Conservation (phyloP, 148 eudicot species). For the Camellia granthamiana region DNA sequence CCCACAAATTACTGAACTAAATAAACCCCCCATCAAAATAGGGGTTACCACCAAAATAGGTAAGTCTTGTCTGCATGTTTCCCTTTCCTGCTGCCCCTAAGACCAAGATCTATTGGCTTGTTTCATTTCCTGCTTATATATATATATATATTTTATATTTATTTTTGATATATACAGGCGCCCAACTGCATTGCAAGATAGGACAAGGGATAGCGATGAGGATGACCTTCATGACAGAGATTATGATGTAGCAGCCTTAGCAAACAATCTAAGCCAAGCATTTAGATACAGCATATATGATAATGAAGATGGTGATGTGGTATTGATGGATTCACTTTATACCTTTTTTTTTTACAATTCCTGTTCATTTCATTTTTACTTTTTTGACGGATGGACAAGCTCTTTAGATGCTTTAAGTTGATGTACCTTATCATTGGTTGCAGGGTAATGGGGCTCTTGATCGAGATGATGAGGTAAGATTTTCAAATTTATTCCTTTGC, state of each 20-base stretch:
- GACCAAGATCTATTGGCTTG: not conserved
- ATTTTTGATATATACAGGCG: slow-evolving; percentile 49
- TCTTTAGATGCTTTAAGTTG: not conserved
- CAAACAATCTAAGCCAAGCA: slow-evolving; percentile 87
- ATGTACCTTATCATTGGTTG: slow-evolving; percentile 20
- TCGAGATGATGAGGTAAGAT: slow-evolving; percentile 82
- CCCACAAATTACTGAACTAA: not conserved
- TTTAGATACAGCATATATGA: slow-evolving; percentile 62
- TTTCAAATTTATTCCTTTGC: not conserved
- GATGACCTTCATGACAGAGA: slow-evolving; percentile 88
- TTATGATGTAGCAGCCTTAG: slow-evolving; percentile 83
- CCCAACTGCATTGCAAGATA: slow-evolving; percentile 88
- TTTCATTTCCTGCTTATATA: not conserved
- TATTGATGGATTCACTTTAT: slow-evolving; percentile 19
- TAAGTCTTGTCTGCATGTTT: not conserved
- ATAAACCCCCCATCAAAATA: not conserved
- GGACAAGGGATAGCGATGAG: slow-evolving; percentile 94
- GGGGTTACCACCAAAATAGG: not conserved
- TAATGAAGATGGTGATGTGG: slow-evolving; percentile 72
- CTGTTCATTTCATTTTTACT: no score
- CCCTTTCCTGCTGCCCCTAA: not conserved
- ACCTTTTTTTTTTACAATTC: not conserved
- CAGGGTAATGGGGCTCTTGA: slow-evolving; percentile 73
- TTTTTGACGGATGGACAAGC: not conserved
- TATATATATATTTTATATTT: not conserved